phyloP scores from a whole-genome alignment of 805 yeast genomes.

The Candida jianshihensis region DNA sequence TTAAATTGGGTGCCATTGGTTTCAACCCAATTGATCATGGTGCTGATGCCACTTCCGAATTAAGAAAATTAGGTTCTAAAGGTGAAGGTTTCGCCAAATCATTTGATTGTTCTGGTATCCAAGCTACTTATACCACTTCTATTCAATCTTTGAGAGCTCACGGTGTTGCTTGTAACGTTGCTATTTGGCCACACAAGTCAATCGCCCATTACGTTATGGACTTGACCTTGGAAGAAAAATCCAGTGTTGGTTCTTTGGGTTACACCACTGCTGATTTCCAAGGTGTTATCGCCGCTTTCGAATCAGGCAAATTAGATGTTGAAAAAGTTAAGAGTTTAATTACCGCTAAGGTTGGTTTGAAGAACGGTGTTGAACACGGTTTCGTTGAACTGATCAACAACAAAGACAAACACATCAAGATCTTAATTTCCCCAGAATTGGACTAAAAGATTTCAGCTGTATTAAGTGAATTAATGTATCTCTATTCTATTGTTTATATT shows the following conservation, averaged over 20 bases:
- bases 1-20: slow-evolving; percentile 36
- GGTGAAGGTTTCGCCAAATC: slow-evolving; percentile 43
- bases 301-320: slow-evolving; percentile 28
- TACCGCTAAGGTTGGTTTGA: slow-evolving; percentile 32
- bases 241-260: slow-evolving; percentile 39
- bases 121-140: slow-evolving; percentile 36
- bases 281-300: slow-evolving; percentile 35
- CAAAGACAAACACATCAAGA: slow-evolving; percentile 40
- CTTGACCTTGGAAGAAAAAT: slow-evolving; percentile 35
- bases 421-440: slow-evolving; percentile 32
- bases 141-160: slow-evolving; percentile 33
- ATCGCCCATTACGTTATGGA: slow-evolving; percentile 40
- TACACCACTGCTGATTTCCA: slow-evolving; percentile 37
- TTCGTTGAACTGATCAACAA: slow-evolving; percentile 34
- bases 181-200: slow-evolving; percentile 42
- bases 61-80: slow-evolving; percentile 30
- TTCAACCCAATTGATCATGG: slow-evolving; percentile 34
- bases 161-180: slow-evolving; percentile 41
- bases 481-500: no score
- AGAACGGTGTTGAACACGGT: slow-evolving; percentile 35
- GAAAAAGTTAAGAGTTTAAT: slow-evolving; percentile 31
- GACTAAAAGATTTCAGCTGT: not conserved
- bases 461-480: no score
- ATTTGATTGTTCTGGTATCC: slow-evolving; percentile 48
- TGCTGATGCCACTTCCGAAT: slow-evolving; percentile 25